Percentiles rank a stretch among this genome's conserved stretches.
These are phyloP conservation scores for Plasmodium gonderi DNA, from an alignment of 169 alveolate species.

Conservation along the genomic window DNA sequence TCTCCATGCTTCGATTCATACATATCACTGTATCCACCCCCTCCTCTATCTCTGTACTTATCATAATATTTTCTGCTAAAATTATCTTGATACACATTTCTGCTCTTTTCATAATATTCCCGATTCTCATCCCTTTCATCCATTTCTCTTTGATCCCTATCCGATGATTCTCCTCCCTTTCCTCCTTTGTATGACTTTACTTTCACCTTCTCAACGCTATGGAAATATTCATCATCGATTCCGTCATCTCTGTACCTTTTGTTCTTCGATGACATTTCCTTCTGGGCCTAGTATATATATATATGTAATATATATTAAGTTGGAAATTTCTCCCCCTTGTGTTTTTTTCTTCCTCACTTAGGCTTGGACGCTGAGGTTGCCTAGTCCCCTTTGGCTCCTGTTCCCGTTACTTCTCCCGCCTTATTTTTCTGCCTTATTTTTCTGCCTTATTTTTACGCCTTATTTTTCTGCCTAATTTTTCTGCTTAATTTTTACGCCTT, in stretches of 20 bases:
- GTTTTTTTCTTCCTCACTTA: background rate
- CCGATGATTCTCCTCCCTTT: background rate
- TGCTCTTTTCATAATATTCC: background rate
- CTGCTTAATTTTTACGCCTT: background rate
- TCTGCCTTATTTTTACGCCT: background rate
- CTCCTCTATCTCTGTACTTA: background rate
- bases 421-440: background rate
- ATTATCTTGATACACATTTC: background rate
- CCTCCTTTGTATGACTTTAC: background rate
- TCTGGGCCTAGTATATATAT: background rate
- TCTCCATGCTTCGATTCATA: conserved; percentile 6
- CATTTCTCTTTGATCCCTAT: background rate
- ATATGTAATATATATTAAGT: no score
- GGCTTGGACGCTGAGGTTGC: background rate
- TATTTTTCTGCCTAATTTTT: background rate
- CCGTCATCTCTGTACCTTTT: background rate
- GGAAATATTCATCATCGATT: conserved; percentile 21
- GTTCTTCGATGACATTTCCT: conserved; percentile 39
- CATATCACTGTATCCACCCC: background rate
- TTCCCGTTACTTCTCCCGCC: background rate
- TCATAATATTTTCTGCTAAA: background rate
- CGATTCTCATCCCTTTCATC: background rate
- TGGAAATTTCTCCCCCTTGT: background rate
- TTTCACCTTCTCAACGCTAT: conserved; percentile 4
- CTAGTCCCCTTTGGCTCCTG: background rate